Base-by-base conservation (phyloP, 768 basidiomycete species). In the Russula sp. region DNA sequence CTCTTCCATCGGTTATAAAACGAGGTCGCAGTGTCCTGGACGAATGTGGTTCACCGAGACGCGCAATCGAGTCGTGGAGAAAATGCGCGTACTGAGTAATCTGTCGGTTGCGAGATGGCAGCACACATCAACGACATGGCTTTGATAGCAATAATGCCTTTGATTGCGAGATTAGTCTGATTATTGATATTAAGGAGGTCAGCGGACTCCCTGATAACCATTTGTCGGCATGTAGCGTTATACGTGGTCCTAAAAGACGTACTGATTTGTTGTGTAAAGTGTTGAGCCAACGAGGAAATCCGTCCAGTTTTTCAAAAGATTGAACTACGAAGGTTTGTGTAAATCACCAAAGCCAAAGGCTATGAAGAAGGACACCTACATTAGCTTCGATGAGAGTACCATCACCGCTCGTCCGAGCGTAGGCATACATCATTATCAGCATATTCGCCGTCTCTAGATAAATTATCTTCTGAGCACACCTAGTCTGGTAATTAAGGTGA, bases 121-220 rank as follows among this genome's bases (percentile, higher is more conserved):
- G 34, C 20, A 22, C 52, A 22, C 54, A 66, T 64, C 20, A 42
- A 1, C 6, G 63, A 56, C 65, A 66, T 66, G 25, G 65, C 65
- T 22, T 59, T 59, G 36, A 66, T 46, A 20, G 63, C 65, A 45
- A 66, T 53, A 20, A 66, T 66, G 6, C 65, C 65, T 41, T 66
- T 66, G 43, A 66, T 38, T 3, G 63, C 65, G 11, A 66, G 53
- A 18, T 66, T 60, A 7, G 65, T 59, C 45, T 66, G 63, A n/a
- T 60, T 60, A 34, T 47, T 38, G 38, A 45, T 22, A 9, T 2
- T 25, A 8, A 58, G 39, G 34, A 35, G 42, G 35, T 64, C 47
- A 7, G 45, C 57, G 3, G 58, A 54, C 22, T 43, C 25, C 41
- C 65, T 66, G 41, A 14, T 8, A 32, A 29, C 10, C 8, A 38